phyloP scores from a whole-genome alignment of 306 rosid species.

The Rosa lucieae region DNA sequence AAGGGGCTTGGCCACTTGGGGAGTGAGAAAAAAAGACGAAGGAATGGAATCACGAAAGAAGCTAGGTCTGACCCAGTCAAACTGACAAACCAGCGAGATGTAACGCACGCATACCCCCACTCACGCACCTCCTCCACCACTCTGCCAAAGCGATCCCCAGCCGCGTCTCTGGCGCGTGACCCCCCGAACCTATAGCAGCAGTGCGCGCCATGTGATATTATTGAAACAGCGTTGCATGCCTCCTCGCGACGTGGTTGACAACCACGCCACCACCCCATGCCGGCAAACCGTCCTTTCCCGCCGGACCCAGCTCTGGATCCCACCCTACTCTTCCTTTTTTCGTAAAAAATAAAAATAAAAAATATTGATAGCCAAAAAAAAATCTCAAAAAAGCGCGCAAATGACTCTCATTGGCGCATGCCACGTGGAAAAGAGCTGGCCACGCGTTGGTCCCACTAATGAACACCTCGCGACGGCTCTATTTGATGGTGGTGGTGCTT shows the following conservation, averaged over 20 bases:
- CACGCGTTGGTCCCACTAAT: conserved; percentile 18
- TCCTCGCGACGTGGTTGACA: not conserved
- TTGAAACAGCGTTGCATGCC: not conserved
- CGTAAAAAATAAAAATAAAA: not conserved
- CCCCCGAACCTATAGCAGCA: not conserved
- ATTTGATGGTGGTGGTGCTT: not conserved
- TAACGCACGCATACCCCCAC: conserved; percentile 12
- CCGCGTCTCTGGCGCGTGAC: conserved; percentile 3
- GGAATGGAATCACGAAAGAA: not conserved
- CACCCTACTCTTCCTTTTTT: not conserved
- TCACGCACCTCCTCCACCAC: not conserved
- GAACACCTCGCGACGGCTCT: not conserved
- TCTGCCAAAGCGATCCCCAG: not conserved
- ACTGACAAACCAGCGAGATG: conserved; percentile 6
- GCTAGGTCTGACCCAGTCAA: conserved; percentile 7
- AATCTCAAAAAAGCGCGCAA: not conserved
- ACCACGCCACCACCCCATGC: not conserved
- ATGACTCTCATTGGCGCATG: not conserved
- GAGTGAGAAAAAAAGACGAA: not conserved
- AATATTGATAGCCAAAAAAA: not conserved
- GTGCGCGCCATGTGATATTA: conserved; percentile 13
- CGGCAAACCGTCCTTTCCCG: not conserved
- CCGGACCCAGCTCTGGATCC: not conserved
- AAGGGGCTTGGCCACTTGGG: not conserved
- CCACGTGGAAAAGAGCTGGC: not conserved